phyloP scores from a whole-genome alignment of 257 asterid species.

The Salvia splendens region DNA sequence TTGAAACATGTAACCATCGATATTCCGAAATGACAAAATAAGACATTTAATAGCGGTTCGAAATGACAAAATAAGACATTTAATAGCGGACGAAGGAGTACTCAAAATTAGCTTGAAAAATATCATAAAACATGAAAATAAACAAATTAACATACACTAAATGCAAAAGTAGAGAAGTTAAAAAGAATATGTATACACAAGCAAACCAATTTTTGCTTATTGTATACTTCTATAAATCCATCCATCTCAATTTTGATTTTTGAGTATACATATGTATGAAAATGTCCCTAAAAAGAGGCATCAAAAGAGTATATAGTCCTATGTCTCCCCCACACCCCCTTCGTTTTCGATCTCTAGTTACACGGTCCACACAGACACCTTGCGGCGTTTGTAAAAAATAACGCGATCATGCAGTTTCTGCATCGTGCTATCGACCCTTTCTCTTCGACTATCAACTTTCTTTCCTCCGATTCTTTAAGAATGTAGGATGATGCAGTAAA shows the following conservation, averaged over 20 bases:
- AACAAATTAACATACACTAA: background rate
- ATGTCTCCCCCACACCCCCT: slow-evolving; percentile 26
- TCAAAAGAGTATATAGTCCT: slow-evolving; percentile 19
- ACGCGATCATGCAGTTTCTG: slow-evolving; percentile 26
- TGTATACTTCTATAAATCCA: slow-evolving; percentile 24
- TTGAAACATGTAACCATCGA: background rate
- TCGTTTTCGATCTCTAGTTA: slow-evolving; percentile 17
- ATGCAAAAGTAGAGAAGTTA: background rate
- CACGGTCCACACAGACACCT: slow-evolving; percentile 29
- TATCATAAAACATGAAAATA: no score
- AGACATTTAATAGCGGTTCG: no score
- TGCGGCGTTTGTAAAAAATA: slow-evolving; percentile 31
- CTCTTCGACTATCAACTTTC: slow-evolving; percentile 47
- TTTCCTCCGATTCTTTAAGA: slow-evolving; percentile 37
- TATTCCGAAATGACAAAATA: background rate
- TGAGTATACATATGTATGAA: slow-evolving; percentile 20
- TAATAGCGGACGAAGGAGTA: no score
- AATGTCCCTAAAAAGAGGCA: slow-evolving; percentile 28
- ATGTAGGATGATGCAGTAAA: slow-evolving; percentile 33
- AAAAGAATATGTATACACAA: slow-evolving; percentile 30
- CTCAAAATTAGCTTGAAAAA: background rate
- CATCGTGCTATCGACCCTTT: slow-evolving; percentile 19
- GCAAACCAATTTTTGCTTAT: slow-evolving; percentile 29
- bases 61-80: background rate
- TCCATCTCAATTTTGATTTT: slow-evolving; percentile 7